These are phyloP conservation scores for Geoglossum cookeanum DNA, from an alignment of 2,329 filamentous ascomycete species.

Conservation along the genomic window DNA sequence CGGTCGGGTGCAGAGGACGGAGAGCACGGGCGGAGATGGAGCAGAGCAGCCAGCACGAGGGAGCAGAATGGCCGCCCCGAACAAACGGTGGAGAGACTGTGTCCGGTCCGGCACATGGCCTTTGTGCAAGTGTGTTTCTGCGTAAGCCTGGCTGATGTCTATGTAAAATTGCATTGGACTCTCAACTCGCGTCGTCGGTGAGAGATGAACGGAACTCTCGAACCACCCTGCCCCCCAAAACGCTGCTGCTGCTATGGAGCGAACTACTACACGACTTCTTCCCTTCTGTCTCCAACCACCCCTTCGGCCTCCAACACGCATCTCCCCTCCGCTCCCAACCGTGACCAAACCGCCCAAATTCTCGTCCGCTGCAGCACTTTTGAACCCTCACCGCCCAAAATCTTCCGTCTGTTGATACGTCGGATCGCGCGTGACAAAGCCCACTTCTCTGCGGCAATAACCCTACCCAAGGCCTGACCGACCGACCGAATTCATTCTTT, in stretches of 20 bases:
- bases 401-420: background rate
- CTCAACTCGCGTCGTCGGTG: background rate
- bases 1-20: background rate
- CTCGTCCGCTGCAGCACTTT: background rate
- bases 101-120: no score
- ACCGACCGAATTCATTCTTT: slow-evolving; percentile 2
- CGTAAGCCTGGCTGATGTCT: background rate
- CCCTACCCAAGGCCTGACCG: slow-evolving; percentile 1
- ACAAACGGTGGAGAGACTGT: no score
- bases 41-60: background rate
- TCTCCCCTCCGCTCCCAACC: background rate
- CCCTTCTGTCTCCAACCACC: background rate
- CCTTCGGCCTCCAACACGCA: background rate
- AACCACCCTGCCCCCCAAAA: background rate
- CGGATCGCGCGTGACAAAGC: slow-evolving; percentile 1
- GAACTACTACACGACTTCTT: background rate
- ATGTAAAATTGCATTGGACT: background rate
- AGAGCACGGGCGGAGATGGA: background rate
- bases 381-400: slow-evolving; percentile 1
- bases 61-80: background rate
- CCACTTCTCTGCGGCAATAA: background rate
- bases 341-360: background rate
- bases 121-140: background rate
- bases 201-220: slow-evolving; percentile 1
- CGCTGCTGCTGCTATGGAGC: slow-evolving; percentile 1